A percentile compares a stretch with the other conserved stretches of the same genome.
Conservation (phyloP, 345 rosid species). For the Boechera stricta region DNA sequence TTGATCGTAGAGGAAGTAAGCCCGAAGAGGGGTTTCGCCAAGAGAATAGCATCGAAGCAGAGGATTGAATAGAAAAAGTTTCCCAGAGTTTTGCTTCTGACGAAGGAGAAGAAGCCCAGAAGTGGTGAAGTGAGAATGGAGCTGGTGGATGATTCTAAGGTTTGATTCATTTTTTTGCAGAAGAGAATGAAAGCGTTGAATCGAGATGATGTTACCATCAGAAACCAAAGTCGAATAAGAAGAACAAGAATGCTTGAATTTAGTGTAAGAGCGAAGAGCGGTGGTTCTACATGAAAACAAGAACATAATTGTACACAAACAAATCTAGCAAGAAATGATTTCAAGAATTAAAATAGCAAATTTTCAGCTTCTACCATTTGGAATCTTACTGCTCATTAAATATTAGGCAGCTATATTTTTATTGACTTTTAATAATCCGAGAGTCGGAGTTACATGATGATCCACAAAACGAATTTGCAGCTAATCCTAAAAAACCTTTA, state of each 20-base stretch:
- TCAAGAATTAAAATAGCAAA: neutral
- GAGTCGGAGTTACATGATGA: constrained; percentile 15
- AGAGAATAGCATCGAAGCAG: constrained; percentile 65
- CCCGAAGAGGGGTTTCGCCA: constrained; percentile 44
- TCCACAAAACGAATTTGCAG: neutral
- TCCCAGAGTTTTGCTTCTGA: constrained; percentile 28
- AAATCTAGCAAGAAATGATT: neutral
- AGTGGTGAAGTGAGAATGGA: constrained; percentile 54
- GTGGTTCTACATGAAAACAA: constrained; percentile 18
- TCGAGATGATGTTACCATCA: constrained; percentile 21
- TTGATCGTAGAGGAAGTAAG: constrained; percentile 59
- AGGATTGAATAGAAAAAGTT: constrained; percentile 53
- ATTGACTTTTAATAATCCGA: neutral
- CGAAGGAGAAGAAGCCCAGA: constrained; percentile 45
- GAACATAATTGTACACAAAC: constrained; percentile 20
- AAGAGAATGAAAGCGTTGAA: constrained; percentile 40
- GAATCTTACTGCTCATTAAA: neutral
- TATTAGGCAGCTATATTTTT: neutral
- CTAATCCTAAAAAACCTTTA: constrained; percentile 4
- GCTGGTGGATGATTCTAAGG: constrained; percentile 48
- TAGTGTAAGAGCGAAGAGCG: constrained; percentile 18
- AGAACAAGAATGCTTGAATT: constrained; percentile 20
- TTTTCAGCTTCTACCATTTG: neutral
- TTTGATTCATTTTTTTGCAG: constrained; percentile 45
- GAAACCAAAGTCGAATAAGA: constrained; percentile 36